These are phyloP conservation scores for Salix viminalis DNA, from an alignment of 345 rosid species.

Conservation along the genomic window DNA sequence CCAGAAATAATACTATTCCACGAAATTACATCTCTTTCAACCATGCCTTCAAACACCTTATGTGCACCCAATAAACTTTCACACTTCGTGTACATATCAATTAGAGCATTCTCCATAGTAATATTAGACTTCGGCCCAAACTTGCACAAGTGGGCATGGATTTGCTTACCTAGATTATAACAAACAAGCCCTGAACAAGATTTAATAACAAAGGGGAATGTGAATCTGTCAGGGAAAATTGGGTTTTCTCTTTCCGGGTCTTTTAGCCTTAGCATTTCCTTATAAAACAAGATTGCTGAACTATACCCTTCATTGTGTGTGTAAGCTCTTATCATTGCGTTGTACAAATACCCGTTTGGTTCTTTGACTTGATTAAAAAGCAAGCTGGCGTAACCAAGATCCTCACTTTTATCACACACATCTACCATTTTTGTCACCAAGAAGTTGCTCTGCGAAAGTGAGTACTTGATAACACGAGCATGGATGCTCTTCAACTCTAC, in stretches of 20 bases:
- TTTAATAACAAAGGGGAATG: conserved; percentile 51
- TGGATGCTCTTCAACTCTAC: conserved; percentile 41
- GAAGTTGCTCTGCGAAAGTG: conserved; percentile 50
- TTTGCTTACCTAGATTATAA: conserved; percentile 34
- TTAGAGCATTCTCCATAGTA: conserved; percentile 44
- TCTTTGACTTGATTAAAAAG: conserved; percentile 39
- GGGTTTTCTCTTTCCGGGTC: conserved; percentile 6
- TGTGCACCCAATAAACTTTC: conserved; percentile 17
- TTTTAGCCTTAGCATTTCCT: conserved; percentile 24
- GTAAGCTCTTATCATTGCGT: conserved; percentile 49
- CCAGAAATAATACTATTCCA: conserved; percentile 19
- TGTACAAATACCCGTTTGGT: conserved; percentile 48
- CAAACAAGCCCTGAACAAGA: conserved; percentile 40
- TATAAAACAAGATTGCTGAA: conserved; percentile 28
- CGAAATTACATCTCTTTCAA: conserved; percentile 6
- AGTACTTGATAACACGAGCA: conserved; percentile 33
- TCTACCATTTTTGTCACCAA: conserved; percentile 51
- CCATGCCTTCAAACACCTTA: conserved; percentile 18
- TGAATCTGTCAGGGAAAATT: conserved; percentile 45
- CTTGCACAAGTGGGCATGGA: conserved; percentile 44
- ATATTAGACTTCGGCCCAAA: conserved; percentile 33
- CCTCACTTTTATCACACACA: conserved; percentile 34
- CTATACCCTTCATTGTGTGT: conserved; percentile 35
- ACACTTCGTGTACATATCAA: conserved; percentile 46
- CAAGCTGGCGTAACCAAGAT: conserved; percentile 35